Percentiles rank a stretch among this genome's conserved stretches.
Evolutionary conservation across 2,329 filamentous ascomycete genomes (phyloP).

Genomic region (Pseudogymnoascus sp.): DNA sequence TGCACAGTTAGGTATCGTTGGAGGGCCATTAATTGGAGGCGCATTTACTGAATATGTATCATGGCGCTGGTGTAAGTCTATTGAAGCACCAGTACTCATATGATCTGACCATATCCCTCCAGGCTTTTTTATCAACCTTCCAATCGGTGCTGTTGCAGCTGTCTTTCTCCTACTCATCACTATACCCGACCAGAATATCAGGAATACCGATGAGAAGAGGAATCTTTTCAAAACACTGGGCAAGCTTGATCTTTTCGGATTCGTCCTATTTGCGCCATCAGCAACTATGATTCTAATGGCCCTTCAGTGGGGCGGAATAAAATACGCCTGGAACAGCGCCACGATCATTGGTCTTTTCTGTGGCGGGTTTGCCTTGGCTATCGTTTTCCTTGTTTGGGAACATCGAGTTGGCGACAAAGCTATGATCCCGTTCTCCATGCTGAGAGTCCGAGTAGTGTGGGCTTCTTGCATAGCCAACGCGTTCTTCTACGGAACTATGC

Average conservation of each 20-base stretch:
- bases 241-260: conserved; percentile 28
- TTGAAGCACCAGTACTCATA: neutral
- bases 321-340: conserved; percentile 26
- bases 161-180: conserved; percentile 31
- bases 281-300: conserved; percentile 29
- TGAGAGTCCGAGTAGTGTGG: conserved; percentile 18
- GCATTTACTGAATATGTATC: conserved; percentile 13
- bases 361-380: conserved; percentile 17
- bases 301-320: conserved; percentile 29
- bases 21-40: conserved; percentile 14
- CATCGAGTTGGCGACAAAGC: conserved; percentile 23
- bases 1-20: conserved; percentile 9
- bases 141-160: conserved; percentile 30
- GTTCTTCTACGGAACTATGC: conserved; percentile 11
- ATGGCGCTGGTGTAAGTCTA: conserved; percentile 16
- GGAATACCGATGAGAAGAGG: neutral
- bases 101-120: neutral
- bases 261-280: conserved; percentile 28
- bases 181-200: conserved; percentile 22
- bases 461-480: conserved; percentile 11
- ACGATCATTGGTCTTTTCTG: conserved; percentile 25
- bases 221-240: conserved; percentile 10
- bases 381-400: conserved; percentile 24
- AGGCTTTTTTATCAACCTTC: conserved; percentile 36
- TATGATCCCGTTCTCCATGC: conserved; percentile 22